Percentiles rank a stretch among this genome's conserved stretches.
These are phyloP conservation scores for Ichthyophthirius multifiliis DNA, from an alignment of 169 alveolate genomes.

Conservation along the genomic window DNA sequence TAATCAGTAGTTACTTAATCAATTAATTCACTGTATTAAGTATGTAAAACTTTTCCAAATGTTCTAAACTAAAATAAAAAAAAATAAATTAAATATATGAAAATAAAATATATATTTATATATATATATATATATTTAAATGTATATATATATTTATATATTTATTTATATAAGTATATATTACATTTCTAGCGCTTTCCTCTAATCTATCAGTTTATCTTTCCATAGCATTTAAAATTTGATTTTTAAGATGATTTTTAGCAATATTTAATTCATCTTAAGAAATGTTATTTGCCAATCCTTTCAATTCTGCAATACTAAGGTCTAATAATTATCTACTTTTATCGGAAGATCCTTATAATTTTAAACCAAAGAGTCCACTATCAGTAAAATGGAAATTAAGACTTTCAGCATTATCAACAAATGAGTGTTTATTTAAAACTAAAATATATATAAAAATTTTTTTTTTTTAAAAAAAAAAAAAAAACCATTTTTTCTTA, in stretches of 20 bases:
- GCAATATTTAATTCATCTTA: constrained; percentile 61
- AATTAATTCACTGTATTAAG: constrained; percentile 45
- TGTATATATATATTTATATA: background rate
- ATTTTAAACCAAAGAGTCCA: constrained; percentile 64
- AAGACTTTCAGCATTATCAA: constrained; percentile 41
- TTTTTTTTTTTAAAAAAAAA: background rate
- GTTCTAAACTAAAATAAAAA: constrained; percentile 17
- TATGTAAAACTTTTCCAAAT: constrained; percentile 52
- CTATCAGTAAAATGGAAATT: constrained; percentile 66
- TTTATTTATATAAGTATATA: background rate
- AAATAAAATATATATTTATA: background rate
- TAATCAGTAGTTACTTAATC: constrained; percentile 57
- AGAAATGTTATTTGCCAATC: constrained; percentile 28
- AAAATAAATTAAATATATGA: no score
- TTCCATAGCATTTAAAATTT: constrained; percentile 42
- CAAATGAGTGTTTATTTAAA: constrained; percentile 44
- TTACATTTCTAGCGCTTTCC: constrained; percentile 54
- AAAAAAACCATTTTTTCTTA: background rate
- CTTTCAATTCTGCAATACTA: constrained; percentile 45
- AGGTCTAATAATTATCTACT: constrained; percentile 48
- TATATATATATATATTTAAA: background rate
- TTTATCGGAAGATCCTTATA: constrained; percentile 64
- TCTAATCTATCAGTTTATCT: constrained; percentile 60
- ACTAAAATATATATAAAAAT: constrained; percentile 4
- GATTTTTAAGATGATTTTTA: constrained; percentile 47